A percentile compares a stretch with the other conserved stretches of the same genome.
phyloP scores from a whole-genome alignment of 2,329 filamentous ascomycete species.

The Exophiala alcalophila region DNA sequence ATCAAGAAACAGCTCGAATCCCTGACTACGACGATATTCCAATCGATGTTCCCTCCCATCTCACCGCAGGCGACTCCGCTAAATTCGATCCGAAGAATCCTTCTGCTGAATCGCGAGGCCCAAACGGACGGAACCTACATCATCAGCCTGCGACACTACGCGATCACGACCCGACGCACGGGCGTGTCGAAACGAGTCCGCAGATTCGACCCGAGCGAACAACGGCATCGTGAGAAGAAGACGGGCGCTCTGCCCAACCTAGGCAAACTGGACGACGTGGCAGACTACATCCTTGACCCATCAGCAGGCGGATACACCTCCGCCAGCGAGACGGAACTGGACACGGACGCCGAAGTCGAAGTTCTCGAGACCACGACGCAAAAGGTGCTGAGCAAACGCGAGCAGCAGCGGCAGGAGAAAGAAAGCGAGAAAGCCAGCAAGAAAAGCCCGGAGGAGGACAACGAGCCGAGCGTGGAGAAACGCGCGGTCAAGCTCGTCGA shows the following conservation, averaged over 20 bases:
- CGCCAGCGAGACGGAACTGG: conserved; percentile 86
- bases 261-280: conserved; percentile 84
- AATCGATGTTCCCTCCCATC: conserved; percentile 93
- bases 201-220: conserved; percentile 80
- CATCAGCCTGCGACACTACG: conserved; percentile 87
- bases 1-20: conserved; percentile 94
- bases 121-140: conserved; percentile 66
- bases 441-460: conserved; percentile 34
- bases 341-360: conserved; percentile 95
- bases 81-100: conserved; percentile 84
- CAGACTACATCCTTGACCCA: conserved; percentile 86
- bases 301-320: conserved; percentile 81
- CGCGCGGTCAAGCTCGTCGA: conserved; percentile 89
- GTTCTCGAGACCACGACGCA: conserved; percentile 59
- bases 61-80: conserved; percentile 87
- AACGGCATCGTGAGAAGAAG: conserved; percentile 66
- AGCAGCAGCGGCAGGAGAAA: conserved; percentile 42
- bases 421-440: no score
- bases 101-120: conserved; percentile 81
- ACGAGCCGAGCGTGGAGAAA: conserved; percentile 64
- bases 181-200: conserved; percentile 81
- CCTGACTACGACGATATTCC: conserved; percentile 89
- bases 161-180: conserved; percentile 84
- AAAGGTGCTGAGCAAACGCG: conserved; percentile 53
- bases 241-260: conserved; percentile 71